Percentiles rank a stretch among this genome's conserved stretches.
Conservation (phyloP, 1,139 yeast genomes). For the Lizanozyma gosingica region DNA sequence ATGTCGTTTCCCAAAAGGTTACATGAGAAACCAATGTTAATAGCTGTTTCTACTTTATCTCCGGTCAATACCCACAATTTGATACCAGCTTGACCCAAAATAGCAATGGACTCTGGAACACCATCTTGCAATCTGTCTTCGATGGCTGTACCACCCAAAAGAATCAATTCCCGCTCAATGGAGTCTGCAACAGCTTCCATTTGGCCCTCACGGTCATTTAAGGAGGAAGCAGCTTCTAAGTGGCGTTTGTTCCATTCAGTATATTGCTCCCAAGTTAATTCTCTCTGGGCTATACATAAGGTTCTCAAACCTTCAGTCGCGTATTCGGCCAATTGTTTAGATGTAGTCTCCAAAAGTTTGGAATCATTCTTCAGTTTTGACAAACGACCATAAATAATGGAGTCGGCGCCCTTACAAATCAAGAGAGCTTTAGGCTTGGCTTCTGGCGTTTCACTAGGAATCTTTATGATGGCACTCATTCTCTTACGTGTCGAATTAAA, state of each 20-base stretch:
- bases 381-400: slow-evolving; percentile 35
- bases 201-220: slow-evolving; percentile 45
- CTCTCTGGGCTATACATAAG: slow-evolving; percentile 81
- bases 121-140: slow-evolving; percentile 95
- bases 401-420: slow-evolving; percentile 44
- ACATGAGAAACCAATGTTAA: slow-evolving; percentile 95
- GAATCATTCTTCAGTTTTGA: slow-evolving; percentile 12
- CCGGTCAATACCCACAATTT: slow-evolving; percentile 97
- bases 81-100: slow-evolving; percentile 83
- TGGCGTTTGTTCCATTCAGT: slow-evolving; percentile 35
- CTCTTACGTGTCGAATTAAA: slow-evolving; percentile 42
- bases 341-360: slow-evolving; percentile 46
- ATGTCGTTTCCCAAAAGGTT: slow-evolving; percentile 78
- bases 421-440: slow-evolving; percentile 26
- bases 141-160: slow-evolving; percentile 95
- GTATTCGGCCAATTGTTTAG: slow-evolving; percentile 79
- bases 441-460: slow-evolving; percentile 26
- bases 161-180: slow-evolving; percentile 61
- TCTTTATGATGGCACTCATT: slow-evolving; percentile 45
- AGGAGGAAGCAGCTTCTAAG: slow-evolving; percentile 32
- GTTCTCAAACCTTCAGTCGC: slow-evolving; percentile 98
- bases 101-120: slow-evolving; percentile 87
- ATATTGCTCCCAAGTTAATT: slow-evolving; percentile 43
- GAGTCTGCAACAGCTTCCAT: slow-evolving; percentile 75
- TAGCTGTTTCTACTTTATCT: slow-evolving; percentile 96